Conservation (phyloP, 2,329 filamentous ascomycete genomes). For the Penicillium paneum region DNA sequence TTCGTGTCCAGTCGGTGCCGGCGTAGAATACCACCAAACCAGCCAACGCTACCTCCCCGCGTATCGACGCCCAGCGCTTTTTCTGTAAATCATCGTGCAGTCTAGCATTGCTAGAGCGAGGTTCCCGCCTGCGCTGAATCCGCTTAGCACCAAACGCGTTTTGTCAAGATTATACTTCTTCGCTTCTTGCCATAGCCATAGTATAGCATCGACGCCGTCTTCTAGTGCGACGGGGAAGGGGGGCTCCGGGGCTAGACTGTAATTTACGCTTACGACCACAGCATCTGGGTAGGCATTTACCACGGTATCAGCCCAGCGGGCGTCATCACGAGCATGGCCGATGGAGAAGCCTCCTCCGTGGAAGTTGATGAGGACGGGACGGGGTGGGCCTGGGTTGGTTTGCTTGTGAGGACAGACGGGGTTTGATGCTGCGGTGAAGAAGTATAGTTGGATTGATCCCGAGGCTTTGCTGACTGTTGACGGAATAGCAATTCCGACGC, state of each 20-base stretch:
- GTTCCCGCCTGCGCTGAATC: slow-evolving; percentile 20
- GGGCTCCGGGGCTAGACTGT: slow-evolving; percentile 26
- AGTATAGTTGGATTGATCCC: slow-evolving; percentile 14
- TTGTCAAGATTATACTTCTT: slow-evolving; percentile 18
- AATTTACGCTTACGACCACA: slow-evolving; percentile 23
- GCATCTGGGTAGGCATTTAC: slow-evolving; percentile 12
- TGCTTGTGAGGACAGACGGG: not conserved
- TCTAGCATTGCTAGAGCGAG: slow-evolving; percentile 14
- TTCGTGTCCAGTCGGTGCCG: slow-evolving; percentile 16
- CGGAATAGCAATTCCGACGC: slow-evolving; percentile 14
- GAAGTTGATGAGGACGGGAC: slow-evolving; percentile 20
- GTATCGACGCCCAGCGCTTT: not conserved
- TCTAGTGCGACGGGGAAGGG: slow-evolving; percentile 23
- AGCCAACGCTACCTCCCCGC: slow-evolving; percentile 1
- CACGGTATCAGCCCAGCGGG: slow-evolving; percentile 16
- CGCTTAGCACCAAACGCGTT: slow-evolving; percentile 14
- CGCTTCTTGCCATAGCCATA: slow-evolving; percentile 21
- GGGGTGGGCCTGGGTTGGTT: not conserved
- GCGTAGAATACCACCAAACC: slow-evolving; percentile 20
- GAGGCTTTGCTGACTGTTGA: slow-evolving; percentile 15
- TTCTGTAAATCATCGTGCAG: slow-evolving; percentile 12
- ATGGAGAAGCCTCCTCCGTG: slow-evolving; percentile 23
- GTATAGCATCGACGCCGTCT: slow-evolving; percentile 25
- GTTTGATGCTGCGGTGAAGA: slow-evolving; percentile 12
- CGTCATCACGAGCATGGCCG: slow-evolving; percentile 17